A percentile compares a stretch with the other conserved stretches of the same genome.
These are phyloP conservation scores for Suillus decipiens DNA, from an alignment of 768 basidiomycete species.

Conservation along the genomic window DNA sequence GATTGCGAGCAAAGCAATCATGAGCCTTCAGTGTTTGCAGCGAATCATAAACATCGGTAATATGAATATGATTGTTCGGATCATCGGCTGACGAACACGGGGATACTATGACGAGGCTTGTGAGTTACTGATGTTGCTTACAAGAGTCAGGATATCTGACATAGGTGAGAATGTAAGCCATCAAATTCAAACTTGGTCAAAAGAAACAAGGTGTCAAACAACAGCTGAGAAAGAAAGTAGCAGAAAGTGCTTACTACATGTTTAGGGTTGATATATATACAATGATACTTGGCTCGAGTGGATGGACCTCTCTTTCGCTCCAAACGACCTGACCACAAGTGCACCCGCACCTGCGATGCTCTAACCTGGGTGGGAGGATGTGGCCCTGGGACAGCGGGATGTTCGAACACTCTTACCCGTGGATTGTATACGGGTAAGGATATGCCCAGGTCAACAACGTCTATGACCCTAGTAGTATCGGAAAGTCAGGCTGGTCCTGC, in stretches of 20 bases:
- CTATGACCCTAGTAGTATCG: too few relatives aligned
- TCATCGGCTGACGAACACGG: background rate
- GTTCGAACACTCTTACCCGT: background rate
- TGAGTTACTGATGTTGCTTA: background rate
- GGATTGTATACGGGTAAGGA: background rate
- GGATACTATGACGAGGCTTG: background rate
- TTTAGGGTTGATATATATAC: background rate
- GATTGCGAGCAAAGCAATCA: background rate
- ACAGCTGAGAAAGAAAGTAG: background rate
- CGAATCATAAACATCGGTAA: background rate
- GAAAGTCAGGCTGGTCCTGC: too few relatives aligned
- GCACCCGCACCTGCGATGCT: background rate
- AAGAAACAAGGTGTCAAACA: background rate
- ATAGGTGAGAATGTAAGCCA: background rate
- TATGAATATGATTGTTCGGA: background rate
- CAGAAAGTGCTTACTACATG: background rate
- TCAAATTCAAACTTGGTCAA: background rate
- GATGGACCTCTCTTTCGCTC: background rate
- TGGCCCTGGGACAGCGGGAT: background rate
- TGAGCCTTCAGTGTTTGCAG: background rate
- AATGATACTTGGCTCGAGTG: background rate
- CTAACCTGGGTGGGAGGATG: background rate
- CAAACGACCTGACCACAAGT: background rate
- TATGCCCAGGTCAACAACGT: background rate
- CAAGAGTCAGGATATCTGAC: background rate